Percentiles rank a stretch among this genome's conserved stretches.
These are phyloP conservation scores for Podila horticola DNA, from an alignment of 192 early-diverging fungal species.

Conservation along the genomic window DNA sequence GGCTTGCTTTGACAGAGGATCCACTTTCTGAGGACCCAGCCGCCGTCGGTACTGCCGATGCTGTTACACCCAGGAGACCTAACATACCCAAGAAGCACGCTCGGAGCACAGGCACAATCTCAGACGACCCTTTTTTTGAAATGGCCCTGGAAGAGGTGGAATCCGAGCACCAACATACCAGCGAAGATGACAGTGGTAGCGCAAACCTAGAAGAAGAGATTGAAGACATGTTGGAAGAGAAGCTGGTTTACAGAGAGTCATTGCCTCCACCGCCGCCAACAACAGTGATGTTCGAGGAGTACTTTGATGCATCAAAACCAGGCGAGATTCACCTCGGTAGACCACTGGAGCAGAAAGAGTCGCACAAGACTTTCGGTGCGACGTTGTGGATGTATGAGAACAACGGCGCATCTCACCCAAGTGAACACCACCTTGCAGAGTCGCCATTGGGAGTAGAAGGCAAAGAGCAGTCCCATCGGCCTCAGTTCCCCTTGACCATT, in stretches of 20 bases:
- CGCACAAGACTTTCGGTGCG: constrained; percentile 39
- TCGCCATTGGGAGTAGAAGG: background rate
- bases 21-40: no score
- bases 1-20: no score
- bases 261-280: constrained; percentile 29
- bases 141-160: constrained; percentile 27
- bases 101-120: constrained; percentile 40
- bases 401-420: background rate
- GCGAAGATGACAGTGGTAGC: background rate
- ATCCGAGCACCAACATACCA: background rate
- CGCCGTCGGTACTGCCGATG: background rate
- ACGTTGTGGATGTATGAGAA: constrained; percentile 55
- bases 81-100: constrained; percentile 25
- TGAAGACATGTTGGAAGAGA: constrained; percentile 8
- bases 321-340: constrained; percentile 44
- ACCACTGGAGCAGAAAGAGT: constrained; percentile 46
- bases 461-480: background rate
- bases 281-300: constrained; percentile 37
- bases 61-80: background rate
- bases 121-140: constrained; percentile 50
- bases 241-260: constrained; percentile 7
- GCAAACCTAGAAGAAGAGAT: constrained; percentile 11
- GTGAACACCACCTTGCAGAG: background rate
- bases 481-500: constrained; percentile 46
- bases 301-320: constrained; percentile 26